Evolutionary conservation across 768 basidiomycete genomes (phyloP).

Genomic region (Phanerochaete carnosa): DNA sequence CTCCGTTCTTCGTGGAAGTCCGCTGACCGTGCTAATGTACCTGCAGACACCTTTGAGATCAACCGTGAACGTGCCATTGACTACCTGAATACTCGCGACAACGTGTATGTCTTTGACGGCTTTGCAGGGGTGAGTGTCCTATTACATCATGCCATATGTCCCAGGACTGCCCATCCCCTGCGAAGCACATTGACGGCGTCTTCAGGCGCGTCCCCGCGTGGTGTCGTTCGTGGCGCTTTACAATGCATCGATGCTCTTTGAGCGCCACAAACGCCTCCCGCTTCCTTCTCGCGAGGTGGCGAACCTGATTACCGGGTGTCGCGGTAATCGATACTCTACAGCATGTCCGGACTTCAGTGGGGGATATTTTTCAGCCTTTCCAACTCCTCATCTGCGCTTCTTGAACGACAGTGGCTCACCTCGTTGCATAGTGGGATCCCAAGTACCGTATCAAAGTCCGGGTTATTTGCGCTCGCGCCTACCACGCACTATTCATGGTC

Average conservation of each 20-base stretch:
- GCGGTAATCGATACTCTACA: no score
- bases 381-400: neutral
- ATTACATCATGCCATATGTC: neutral
- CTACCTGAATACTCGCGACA: constrained; percentile 96
- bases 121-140: constrained; percentile 70
- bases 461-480: constrained; percentile 96
- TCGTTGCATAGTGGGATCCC: constrained; percentile 77
- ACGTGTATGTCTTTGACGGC: constrained; percentile 97
- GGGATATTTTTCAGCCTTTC: no score
- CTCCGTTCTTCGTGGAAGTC: no score
- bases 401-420: neutral
- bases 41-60: constrained; percentile 94
- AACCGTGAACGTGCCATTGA: constrained; percentile 99
- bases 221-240: neutral
- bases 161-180: neutral
- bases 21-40: neutral
- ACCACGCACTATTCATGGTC: constrained; percentile 98
- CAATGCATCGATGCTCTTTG: neutral
- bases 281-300: neutral
- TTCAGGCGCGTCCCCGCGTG: neutral
- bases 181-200: neutral
- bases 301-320: no score
- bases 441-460: constrained; percentile 99
- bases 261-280: neutral
- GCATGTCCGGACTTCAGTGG: no score